These are phyloP conservation scores for Ambrosia hybrid DNA, from an alignment of 140 eudicot genomes.

Conservation along the genomic window DNA sequence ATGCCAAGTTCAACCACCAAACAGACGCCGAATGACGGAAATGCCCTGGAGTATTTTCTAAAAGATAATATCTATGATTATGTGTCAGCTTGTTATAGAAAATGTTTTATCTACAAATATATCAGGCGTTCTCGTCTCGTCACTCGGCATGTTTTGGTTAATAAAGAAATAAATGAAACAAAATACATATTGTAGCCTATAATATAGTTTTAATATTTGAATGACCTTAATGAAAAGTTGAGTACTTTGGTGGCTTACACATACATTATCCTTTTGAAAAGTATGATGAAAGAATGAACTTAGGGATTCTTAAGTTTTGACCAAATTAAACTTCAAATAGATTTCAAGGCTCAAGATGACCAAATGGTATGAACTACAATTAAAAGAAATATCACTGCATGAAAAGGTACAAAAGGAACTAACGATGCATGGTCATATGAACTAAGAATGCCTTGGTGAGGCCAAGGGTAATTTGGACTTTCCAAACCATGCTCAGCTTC, in stretches of 20 bases:
- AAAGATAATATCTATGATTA: neutral
- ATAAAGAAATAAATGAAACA: too few relatives aligned
- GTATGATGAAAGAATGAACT: too few relatives aligned
- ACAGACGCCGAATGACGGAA: neutral
- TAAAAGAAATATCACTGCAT: neutral
- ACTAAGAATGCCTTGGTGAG: slow-evolving; percentile 80
- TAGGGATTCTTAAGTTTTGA: slow-evolving; percentile 5
- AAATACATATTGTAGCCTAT: too few relatives aligned
- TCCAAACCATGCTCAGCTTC: slow-evolving; percentile 90
- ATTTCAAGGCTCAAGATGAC: slow-evolving; percentile 10
- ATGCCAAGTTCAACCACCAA: neutral
- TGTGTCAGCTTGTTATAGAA: neutral
- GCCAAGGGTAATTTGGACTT: slow-evolving; percentile 74
- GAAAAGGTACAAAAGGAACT: slow-evolving; percentile 35
- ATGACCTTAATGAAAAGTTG: too few relatives aligned
- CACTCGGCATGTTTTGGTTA: too few relatives aligned
- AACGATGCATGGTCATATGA: slow-evolving; percentile 90
- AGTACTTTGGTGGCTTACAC: neutral
- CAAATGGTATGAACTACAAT: neutral
- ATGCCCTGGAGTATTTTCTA: neutral
- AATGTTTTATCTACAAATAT: neutral
- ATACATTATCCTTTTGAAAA: too few relatives aligned
- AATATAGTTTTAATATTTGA: too few relatives aligned
- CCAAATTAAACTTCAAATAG: slow-evolving; percentile 13
- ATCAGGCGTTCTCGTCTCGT: neutral